Evolutionary conservation across 2,329 filamentous ascomycete genomes (phyloP).

Genomic region (Fusarium poae): DNA sequence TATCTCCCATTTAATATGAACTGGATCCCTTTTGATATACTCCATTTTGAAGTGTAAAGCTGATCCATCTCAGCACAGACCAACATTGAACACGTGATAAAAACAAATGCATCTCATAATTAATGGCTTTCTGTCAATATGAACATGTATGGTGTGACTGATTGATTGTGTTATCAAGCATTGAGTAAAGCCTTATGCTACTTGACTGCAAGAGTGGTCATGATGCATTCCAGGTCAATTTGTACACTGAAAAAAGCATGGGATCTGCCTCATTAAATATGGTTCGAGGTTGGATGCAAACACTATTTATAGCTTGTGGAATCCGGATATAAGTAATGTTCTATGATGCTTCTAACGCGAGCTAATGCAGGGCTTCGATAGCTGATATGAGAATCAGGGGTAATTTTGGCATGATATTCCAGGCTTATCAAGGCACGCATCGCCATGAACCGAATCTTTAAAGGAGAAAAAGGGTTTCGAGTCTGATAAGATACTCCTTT

Average conservation of each 20-base stretch:
- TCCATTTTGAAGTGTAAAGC: no score
- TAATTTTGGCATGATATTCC: neutral
- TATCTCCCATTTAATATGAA: no score
- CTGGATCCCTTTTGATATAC: no score
- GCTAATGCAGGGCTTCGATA: neutral
- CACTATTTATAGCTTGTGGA: neutral
- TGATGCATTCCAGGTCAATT: neutral
- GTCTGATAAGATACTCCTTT: neutral
- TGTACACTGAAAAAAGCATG: neutral
- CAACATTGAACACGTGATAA: no score
- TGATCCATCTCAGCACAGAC: no score
- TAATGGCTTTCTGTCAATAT: no score
- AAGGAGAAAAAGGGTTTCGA: neutral
- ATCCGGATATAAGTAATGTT: neutral
- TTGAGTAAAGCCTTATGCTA: neutral
- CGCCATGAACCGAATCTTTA: no score
- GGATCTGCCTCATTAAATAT: neutral
- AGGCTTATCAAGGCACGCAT: neutral
- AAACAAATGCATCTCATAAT: no score
- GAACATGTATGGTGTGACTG: no score
- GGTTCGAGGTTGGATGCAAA: neutral
- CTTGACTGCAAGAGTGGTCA: neutral
- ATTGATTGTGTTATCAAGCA: neutral
- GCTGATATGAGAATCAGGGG: neutral
- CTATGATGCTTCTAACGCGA: neutral